A percentile compares a stretch with the other conserved stretches of the same genome.
phyloP scores from a whole-genome alignment of 768 basidiomycete species.

The Pholiota conissans region DNA sequence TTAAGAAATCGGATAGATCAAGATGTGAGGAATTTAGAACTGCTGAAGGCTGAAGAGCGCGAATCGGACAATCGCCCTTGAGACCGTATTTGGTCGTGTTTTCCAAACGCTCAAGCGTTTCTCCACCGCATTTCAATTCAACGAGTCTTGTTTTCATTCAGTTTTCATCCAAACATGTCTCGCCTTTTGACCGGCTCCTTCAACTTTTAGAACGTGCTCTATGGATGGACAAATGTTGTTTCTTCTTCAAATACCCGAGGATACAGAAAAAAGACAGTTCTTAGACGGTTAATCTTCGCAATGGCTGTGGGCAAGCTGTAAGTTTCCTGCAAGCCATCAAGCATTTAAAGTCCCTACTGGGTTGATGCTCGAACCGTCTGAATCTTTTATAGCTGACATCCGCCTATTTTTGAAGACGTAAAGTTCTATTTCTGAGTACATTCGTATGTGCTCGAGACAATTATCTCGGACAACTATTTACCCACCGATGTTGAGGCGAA shows the following conservation, averaged over 20 bases:
- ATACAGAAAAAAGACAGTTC: background rate
- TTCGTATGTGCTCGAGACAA: background rate
- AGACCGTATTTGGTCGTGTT: background rate
- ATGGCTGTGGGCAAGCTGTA: background rate
- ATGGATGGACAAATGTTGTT: too few relatives aligned
- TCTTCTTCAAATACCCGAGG: background rate
- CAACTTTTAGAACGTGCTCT: too few relatives aligned
- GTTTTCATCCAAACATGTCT: too few relatives aligned
- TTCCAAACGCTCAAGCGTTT: too few relatives aligned
- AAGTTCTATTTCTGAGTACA: background rate
- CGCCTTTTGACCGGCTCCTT: too few relatives aligned
- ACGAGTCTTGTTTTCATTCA: too few relatives aligned
- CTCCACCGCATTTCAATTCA: too few relatives aligned
- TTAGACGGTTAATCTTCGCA: background rate
- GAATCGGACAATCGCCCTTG: too few relatives aligned
- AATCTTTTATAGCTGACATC: background rate
- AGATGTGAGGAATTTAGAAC: background rate
- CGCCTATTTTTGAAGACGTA: background rate
- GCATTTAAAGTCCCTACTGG: background rate
- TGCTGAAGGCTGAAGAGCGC: too few relatives aligned
- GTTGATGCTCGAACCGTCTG: background rate
- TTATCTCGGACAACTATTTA: background rate
- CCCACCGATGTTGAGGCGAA: conserved; percentile 31
- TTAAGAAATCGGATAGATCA: background rate
- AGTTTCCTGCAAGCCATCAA: background rate